Evolutionary conservation across 2,329 filamentous ascomycete genomes (phyloP).

Genomic region (Colletotrichum sansevieriae): DNA sequence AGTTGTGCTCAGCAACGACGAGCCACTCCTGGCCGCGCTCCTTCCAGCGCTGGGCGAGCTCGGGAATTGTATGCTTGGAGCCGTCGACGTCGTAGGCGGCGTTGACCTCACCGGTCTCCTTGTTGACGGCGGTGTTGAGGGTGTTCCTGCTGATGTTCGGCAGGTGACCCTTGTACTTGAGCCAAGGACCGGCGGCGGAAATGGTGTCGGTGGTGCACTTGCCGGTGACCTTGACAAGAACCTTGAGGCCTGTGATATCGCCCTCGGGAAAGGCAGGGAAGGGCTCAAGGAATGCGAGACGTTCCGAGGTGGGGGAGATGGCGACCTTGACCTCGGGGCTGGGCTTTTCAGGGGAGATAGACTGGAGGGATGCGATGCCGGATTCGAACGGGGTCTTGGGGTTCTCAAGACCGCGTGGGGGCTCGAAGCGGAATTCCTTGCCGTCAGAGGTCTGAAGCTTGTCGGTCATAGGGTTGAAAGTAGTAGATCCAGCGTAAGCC

Average conservation of each 20-base stretch:
- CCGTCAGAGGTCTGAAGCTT: constrained; percentile 84
- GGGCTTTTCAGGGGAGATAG: constrained; percentile 74
- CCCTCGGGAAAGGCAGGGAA: constrained; percentile 84
- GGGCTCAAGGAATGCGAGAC: constrained; percentile 90
- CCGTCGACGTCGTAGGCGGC: constrained; percentile 90
- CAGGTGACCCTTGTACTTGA: constrained; percentile 99
- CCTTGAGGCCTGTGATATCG: constrained; percentile 82
- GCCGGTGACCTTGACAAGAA: constrained; percentile 95
- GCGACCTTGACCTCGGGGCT: constrained; percentile 74
- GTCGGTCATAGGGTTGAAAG: constrained; percentile 97
- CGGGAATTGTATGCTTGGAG: constrained; percentile 81
- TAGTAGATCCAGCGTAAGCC: constrained; percentile 90
- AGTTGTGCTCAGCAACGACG: constrained; percentile 97
- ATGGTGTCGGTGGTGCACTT: constrained; percentile 99
- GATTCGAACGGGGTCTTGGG: constrained; percentile 77
- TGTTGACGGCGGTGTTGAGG: constrained; percentile 93
- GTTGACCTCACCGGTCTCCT: constrained; percentile 92
- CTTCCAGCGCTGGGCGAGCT: constrained; percentile 88
- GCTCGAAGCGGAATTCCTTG: constrained; percentile 84
- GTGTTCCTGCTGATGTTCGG: constrained; percentile 99
- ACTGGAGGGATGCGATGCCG: constrained; percentile 81
- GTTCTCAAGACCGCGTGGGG: constrained; percentile 78
- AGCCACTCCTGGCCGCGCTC: constrained; percentile 83
- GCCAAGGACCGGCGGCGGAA: constrained; percentile 94
- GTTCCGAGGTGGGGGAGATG: constrained; percentile 88